Evolutionary conservation across 257 asterid species (phyloP).

Genomic region (Nicotiana sylvestris): DNA sequence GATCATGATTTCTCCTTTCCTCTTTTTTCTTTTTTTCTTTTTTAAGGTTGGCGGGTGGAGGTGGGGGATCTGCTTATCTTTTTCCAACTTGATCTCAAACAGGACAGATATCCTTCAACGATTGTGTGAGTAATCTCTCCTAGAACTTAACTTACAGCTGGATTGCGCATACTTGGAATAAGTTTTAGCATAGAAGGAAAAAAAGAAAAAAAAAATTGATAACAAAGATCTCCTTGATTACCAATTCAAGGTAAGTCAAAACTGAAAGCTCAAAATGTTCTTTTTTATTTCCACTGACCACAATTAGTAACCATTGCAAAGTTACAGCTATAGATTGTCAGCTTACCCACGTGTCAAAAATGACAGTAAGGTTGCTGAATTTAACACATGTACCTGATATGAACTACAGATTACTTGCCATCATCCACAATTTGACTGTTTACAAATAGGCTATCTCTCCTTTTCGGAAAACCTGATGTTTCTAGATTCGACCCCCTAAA

Average conservation of each 20-base stretch:
- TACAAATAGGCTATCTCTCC: slow-evolving; percentile 57
- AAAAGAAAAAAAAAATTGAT: neutral
- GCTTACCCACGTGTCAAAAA: neutral
- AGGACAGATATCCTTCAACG: neutral
- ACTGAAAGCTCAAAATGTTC: slow-evolving; percentile 17
- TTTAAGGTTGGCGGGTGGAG: neutral
- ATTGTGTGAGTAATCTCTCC: neutral
- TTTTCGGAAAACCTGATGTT: slow-evolving; percentile 45
- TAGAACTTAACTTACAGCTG: neutral
- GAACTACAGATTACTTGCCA: slow-evolving; percentile 32
- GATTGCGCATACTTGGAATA: neutral
- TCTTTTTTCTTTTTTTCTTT: neutral
- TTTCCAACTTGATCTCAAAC: neutral
- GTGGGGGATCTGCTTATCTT: neutral
- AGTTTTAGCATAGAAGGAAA: slow-evolving; percentile 10
- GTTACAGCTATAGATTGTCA: slow-evolving; percentile 23
- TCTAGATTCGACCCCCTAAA: slow-evolving; percentile 66
- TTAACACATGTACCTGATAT: neutral
- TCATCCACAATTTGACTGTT: slow-evolving; percentile 60
- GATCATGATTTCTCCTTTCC: slow-evolving; percentile 2
- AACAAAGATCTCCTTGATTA: slow-evolving; percentile 1
- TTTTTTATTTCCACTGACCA: slow-evolving; percentile 22
- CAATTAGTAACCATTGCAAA: slow-evolving; percentile 24
- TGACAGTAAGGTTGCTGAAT: neutral
- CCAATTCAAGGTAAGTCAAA: neutral